Evolutionary conservation across 164 flowering plant species (phyloP), one percentile per base, ranked within the genome.

Genomic region (Tinospora cordifolia): DNA sequence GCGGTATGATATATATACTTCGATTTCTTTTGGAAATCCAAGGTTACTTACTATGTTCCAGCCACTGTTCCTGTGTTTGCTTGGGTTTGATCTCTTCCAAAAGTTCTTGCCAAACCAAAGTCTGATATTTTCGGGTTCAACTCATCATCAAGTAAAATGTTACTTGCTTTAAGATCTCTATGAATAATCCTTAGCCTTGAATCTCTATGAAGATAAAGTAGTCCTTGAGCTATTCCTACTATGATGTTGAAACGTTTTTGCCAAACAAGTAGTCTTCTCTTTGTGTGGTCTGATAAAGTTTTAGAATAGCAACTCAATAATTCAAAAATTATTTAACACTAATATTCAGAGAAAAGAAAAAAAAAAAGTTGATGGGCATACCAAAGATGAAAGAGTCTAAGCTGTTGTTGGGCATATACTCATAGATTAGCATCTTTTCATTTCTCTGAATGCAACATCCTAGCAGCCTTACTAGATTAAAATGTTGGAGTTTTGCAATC

Each of bases 91-190:
- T 79, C 64, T 49, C 75, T 82, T 30, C 70, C 74, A 58, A 81
- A 79, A 1, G 65, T 66, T 74, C 67, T 78, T 22, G 83, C 83
- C 75, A 81, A 10, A 10, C 83, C 83, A 64, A 79, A 79, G 34
- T 81, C 84, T 25, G 80, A 81, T 0, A 81, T 79, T 71, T 81
- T 81, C 0, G 82, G 79, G 58, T 73, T 75, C 79, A 81, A 64
- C 2, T 76, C 69, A 0, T 21, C 8, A 49, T 83, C 85, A 2
- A 83, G 77, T 19, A 83, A 62, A 36, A 83, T 40, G 51, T 82
- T 82, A 59, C 82, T 77, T 10, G 81, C 79, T 71, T 82, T 82
- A 13, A 82, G 79, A 74, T 82, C 84, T 30, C 82, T 66, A 21
- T 82, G 82, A 13, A 82, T 75, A 6, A 82, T 75, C 66, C 81